Conservation (phyloP, 768 basidiomycete genomes). For the Coprinopsis cinerea region DNA sequence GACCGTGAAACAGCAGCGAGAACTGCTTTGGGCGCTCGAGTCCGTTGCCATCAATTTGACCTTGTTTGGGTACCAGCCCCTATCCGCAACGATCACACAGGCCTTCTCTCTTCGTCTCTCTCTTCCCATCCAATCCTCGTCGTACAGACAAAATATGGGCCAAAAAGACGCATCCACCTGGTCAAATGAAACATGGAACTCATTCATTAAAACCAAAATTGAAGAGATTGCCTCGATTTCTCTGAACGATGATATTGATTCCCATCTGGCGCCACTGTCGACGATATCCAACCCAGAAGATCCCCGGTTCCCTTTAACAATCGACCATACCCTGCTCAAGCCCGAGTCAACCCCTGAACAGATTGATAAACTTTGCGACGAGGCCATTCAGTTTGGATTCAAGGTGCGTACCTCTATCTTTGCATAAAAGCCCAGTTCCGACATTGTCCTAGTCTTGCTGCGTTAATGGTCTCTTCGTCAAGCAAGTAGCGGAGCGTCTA, state of each 20-base stretch:
- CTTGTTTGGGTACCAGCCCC: too few species aligned
- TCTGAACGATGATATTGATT: neutral
- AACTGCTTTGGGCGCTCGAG: too few species aligned
- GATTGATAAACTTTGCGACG: conserved; percentile 41
- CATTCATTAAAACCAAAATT: conserved; percentile 8
- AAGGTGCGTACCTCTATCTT: conserved; percentile 26
- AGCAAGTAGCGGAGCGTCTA: conserved; percentile 35
- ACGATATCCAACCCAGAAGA: conserved; percentile 20
- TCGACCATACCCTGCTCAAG: conserved; percentile 48
- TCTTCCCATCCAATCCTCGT: too few species aligned
- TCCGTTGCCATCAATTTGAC: too few species aligned
- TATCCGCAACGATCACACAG: too few species aligned
- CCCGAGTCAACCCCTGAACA: conserved; percentile 41
- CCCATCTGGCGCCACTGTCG: conserved; percentile 1
- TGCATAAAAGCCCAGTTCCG: neutral
- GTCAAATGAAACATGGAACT: conserved; percentile 11
- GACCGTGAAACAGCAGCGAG: too few species aligned
- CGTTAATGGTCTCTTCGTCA: conserved; percentile 41
- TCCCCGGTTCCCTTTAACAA: conserved; percentile 28
- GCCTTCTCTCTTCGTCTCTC: too few species aligned
- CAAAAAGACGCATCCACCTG: too few species aligned
- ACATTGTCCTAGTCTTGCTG: conserved; percentile 38
- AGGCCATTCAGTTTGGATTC: conserved; percentile 42
- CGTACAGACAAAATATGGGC: too few species aligned
- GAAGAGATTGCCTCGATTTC: neutral